These are phyloP conservation scores for Thecaphora thlaspeos DNA, from an alignment of 1,284 basidiomycete genomes.

Conservation along the genomic window DNA sequence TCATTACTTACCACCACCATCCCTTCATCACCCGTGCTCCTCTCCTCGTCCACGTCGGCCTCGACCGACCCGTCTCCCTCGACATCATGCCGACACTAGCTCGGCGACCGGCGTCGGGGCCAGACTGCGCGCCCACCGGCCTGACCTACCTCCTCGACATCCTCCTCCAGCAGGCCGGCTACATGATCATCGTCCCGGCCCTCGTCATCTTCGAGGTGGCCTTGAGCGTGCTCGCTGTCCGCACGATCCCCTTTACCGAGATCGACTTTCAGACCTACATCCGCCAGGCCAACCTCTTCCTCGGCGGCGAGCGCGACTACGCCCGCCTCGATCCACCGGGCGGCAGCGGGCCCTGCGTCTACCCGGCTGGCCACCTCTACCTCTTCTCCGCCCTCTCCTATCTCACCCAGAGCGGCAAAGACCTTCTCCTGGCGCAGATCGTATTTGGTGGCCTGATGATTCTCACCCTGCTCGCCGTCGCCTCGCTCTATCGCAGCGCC, in stretches of 20 bases:
- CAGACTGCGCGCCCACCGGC: too few relatives aligned
- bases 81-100: too few relatives aligned
- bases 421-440: conserved; percentile 65
- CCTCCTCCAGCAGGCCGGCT: conserved; percentile 22
- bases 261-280: conserved; percentile 96
- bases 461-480: conserved; percentile 28
- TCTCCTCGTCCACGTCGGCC: too few relatives aligned
- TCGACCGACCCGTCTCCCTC: too few relatives aligned
- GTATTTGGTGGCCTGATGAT: conserved; percentile 40
- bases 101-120: too few relatives aligned
- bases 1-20: too few relatives aligned
- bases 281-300: conserved; percentile 76
- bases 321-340: conserved; percentile 70
- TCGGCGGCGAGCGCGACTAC: conserved; percentile 83
- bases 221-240: conserved; percentile 14
- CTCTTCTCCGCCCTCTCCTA: conserved; percentile 74
- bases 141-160: not conserved
- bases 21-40: too few relatives aligned
- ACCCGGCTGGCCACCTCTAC: conserved; percentile 89
- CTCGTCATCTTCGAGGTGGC: conserved; percentile 12
- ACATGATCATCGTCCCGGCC: conserved; percentile 16
- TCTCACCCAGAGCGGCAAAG: conserved; percentile 66
- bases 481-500: conserved; percentile 37
- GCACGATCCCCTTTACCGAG: conserved; percentile 67
- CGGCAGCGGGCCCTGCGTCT: conserved; percentile 90